A percentile compares a stretch with the other conserved stretches of the same genome.
phyloP scores from a whole-genome alignment of 2,329 filamentous ascomycete species.

The Stagonosporopsis chrysanthemi region DNA sequence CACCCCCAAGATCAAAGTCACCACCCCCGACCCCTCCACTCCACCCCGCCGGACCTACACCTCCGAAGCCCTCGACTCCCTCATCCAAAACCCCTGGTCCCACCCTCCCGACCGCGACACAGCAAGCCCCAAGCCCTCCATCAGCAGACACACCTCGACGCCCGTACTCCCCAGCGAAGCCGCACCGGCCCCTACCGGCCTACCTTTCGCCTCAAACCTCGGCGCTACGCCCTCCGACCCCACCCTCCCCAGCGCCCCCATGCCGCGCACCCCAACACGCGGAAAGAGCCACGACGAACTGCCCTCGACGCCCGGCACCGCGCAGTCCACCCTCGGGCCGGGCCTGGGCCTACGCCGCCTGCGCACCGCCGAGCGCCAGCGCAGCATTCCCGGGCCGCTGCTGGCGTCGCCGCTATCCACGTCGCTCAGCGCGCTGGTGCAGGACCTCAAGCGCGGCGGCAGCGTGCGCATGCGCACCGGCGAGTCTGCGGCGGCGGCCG shows the following conservation, averaged over 20 bases:
- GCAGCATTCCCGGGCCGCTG: constrained; percentile 57
- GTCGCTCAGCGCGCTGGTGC: constrained; percentile 68
- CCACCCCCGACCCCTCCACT: constrained; percentile 24
- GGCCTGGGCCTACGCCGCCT: constrained; percentile 33
- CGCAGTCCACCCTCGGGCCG: constrained; percentile 25
- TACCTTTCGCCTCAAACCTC: constrained; percentile 28
- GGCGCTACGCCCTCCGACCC: constrained; percentile 22
- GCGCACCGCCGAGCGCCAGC: constrained; percentile 43
- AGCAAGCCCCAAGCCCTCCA: constrained; percentile 19
- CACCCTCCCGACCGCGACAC: constrained; percentile 11
- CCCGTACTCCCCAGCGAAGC: constrained; percentile 43
- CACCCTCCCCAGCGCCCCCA: constrained; percentile 7
- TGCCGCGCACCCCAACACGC: constrained; percentile 20
- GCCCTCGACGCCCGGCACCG: constrained; percentile 28
- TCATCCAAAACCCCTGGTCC: constrained; percentile 43
- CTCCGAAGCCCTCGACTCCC: constrained; percentile 26
- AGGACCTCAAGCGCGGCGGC: constrained; percentile 68
- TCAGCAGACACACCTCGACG: constrained; percentile 37
- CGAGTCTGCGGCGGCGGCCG: neutral
- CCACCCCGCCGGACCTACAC: constrained; percentile 20
- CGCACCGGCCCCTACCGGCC: constrained; percentile 19
- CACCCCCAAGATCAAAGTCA: constrained; percentile 36
- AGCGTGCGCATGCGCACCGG: constrained; percentile 12
- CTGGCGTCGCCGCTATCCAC: constrained; percentile 68
- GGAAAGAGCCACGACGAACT: constrained; percentile 19